Percentiles rank a stretch among this genome's conserved stretches.
Conservation (phyloP, 768 basidiomycete species). For the Kwoniella mangroviensis region DNA sequence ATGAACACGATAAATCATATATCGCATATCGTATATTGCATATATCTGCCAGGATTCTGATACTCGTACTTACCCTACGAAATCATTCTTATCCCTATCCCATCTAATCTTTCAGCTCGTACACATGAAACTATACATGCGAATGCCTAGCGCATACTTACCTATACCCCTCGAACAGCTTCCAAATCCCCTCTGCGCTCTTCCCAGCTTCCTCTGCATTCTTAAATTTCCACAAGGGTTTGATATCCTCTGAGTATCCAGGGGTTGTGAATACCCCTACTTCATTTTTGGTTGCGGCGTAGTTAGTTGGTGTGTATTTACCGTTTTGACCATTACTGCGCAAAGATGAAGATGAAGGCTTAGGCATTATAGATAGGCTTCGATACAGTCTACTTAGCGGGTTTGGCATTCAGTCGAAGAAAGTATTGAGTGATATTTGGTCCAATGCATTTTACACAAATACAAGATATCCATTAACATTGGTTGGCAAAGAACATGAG, state of each 20-base stretch:
- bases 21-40: too few species aligned
- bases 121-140: neutral
- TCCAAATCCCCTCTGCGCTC: constrained; percentile 41
- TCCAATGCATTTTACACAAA: too few species aligned
- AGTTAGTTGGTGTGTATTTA: constrained; percentile 1
- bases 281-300: constrained; percentile 44
- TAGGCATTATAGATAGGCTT: neutral
- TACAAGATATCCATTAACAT: too few species aligned
- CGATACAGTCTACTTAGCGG: neutral
- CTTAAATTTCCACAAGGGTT: constrained; percentile 51
- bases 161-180: constrained; percentile 42
- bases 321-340: neutral
- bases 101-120: neutral
- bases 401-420: too few species aligned
- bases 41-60: neutral
- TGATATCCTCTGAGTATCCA: constrained; percentile 51
- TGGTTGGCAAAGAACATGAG: too few species aligned
- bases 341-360: neutral
- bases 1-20: too few species aligned
- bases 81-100: constrained; percentile 27
- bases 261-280: constrained; percentile 56
- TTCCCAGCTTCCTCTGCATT: constrained; percentile 43
- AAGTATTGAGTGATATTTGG: too few species aligned
- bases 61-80: constrained; percentile 36
- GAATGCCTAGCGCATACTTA: neutral